A percentile compares a stretch with the other conserved stretches of the same genome.
These are phyloP conservation scores for Meyerozyma sp. DNA, from an alignment of 1,139 yeast species.

Conservation along the genomic window DNA sequence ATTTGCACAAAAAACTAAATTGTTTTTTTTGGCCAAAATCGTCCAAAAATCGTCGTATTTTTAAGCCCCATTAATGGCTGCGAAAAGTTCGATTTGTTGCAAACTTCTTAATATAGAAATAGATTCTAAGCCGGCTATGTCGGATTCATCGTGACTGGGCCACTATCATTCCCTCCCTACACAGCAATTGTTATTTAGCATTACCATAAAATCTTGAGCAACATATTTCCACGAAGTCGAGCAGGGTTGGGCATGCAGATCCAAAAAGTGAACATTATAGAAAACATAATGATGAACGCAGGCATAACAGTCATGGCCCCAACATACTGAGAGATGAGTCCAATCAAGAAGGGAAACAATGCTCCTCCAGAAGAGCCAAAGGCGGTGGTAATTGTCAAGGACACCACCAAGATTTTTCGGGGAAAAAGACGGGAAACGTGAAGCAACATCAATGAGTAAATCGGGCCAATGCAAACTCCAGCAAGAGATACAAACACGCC, in stretches of 20 bases:
- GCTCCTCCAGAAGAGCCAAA: constrained; percentile 63
- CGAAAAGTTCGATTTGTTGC: background rate
- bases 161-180: too few relatives aligned
- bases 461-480: constrained; percentile 51
- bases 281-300: constrained; percentile 36
- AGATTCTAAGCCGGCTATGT: too few relatives aligned
- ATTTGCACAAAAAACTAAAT: too few relatives aligned
- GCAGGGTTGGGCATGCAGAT: constrained; percentile 34
- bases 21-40: too few relatives aligned
- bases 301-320: constrained; percentile 57
- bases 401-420: constrained; percentile 47
- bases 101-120: too few relatives aligned
- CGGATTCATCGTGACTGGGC: too few relatives aligned
- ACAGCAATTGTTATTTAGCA: background rate
- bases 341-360: constrained; percentile 52
- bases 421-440: constrained; percentile 39
- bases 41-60: background rate
- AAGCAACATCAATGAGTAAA: constrained; percentile 50
- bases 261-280: constrained; percentile 39
- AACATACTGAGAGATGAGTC: constrained; percentile 43
- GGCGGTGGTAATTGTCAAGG: constrained; percentile 52
- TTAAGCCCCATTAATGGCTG: background rate
- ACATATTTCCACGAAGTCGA: background rate
- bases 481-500: constrained; percentile 43
- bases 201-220: background rate